These are phyloP conservation scores for Adenanthera pavonina DNA, from an alignment of 306 rosid species.

Conservation along the genomic window DNA sequence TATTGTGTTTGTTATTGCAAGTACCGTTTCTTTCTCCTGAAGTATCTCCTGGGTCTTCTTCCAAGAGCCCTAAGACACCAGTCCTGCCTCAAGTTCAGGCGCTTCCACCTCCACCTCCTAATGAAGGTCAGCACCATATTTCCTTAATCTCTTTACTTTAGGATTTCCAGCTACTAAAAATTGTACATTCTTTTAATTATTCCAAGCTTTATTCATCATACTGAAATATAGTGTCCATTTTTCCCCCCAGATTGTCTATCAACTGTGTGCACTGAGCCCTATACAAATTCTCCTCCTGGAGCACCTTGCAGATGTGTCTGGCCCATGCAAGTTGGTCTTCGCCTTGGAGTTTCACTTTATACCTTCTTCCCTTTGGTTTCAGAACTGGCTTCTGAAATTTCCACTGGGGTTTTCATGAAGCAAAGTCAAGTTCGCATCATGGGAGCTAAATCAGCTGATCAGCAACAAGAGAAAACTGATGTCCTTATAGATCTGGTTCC, in stretches of 20 bases:
- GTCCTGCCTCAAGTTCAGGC: slow-evolving; percentile 58
- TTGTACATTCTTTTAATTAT: slow-evolving; percentile 17
- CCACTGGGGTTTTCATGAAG: slow-evolving; percentile 74
- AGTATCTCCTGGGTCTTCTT: slow-evolving; percentile 51
- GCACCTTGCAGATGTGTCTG: slow-evolving; percentile 84
- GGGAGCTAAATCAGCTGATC: slow-evolving; percentile 85
- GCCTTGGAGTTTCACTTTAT: slow-evolving; percentile 75
- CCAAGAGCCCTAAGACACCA: slow-evolving; percentile 58
- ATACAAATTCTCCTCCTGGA: slow-evolving; percentile 88
- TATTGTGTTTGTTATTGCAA: slow-evolving; percentile 46
- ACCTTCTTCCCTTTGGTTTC: slow-evolving; percentile 97
- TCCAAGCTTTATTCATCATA: slow-evolving; percentile 28
- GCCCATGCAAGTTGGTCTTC: slow-evolving; percentile 91
- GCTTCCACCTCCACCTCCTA: slow-evolving; percentile 97
- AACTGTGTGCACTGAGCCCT: slow-evolving; percentile 73
- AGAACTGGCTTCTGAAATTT: slow-evolving; percentile 84
- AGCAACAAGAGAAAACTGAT: slow-evolving; percentile 74
- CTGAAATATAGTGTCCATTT: slow-evolving; percentile 35
- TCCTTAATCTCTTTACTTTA: slow-evolving; percentile 12
- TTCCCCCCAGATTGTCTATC: slow-evolving; percentile 66
- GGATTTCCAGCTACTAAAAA: slow-evolving; percentile 9
- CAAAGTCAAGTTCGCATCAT: slow-evolving; percentile 95
- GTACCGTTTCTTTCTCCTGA: slow-evolving; percentile 56
- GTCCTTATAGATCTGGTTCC: slow-evolving; percentile 87
- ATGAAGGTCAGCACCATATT: slow-evolving; percentile 65